Percentiles rank a stretch among this genome's conserved stretches.
phyloP scores from a whole-genome alignment of 1,139 yeast genomes.

The Meyerozyma smithsonii region DNA sequence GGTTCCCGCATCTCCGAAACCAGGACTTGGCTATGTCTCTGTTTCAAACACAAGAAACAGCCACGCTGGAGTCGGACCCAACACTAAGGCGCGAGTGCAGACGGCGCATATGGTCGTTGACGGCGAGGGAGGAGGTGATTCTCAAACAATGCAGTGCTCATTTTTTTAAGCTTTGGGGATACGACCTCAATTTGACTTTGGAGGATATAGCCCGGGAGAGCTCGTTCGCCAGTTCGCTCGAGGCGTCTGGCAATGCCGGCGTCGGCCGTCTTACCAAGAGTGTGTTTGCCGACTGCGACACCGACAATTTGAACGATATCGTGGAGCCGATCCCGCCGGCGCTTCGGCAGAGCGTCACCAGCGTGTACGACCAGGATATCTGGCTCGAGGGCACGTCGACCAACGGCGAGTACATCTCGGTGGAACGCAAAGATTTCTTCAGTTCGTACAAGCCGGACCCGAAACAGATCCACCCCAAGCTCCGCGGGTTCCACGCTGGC shows the following conservation, averaged over 20 bases:
- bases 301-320: background rate
- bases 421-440: background rate
- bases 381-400: conserved; percentile 3
- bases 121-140: conserved; percentile 57
- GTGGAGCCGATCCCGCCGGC: background rate
- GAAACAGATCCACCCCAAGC: background rate
- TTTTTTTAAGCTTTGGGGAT: conserved; percentile 57
- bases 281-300: background rate
- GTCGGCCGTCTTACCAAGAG: background rate
- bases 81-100: background rate
- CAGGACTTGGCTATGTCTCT: too few relatives aligned
- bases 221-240: background rate
- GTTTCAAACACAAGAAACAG: too few relatives aligned
- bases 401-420: background rate
- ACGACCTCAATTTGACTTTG: conserved; percentile 38
- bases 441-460: background rate
- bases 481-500: background rate
- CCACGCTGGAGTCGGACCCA: background rate
- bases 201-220: background rate
- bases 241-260: background rate
- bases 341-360: background rate
- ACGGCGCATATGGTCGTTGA: conserved; percentile 50
- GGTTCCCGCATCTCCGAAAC: too few relatives aligned
- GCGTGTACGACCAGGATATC: background rate
- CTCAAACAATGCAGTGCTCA: conserved; percentile 77